Conservation (phyloP, 352 stramenopile genomes). For the Phytophthora podocarpi region DNA sequence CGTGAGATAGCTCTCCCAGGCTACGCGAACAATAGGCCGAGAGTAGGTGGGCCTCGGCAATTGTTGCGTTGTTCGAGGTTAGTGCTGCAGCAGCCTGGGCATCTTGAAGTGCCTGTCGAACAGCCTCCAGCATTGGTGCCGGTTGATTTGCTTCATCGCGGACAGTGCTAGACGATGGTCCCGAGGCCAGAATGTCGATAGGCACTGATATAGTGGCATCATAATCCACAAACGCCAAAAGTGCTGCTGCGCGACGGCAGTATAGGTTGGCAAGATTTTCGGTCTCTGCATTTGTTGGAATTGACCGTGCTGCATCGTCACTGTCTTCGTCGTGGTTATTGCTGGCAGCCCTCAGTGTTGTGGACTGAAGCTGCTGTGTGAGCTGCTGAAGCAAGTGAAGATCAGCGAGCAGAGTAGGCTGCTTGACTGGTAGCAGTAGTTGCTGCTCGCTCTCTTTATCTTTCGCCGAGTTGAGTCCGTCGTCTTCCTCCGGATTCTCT, state of each 20-base stretch:
- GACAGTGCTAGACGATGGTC: constrained; percentile 3
- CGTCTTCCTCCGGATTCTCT: constrained; percentile 19
- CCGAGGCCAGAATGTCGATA: constrained; percentile 24
- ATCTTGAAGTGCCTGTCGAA: constrained; percentile 55
- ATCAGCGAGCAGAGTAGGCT: constrained; percentile 31
- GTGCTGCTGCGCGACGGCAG: constrained; percentile 37
- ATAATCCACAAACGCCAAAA: constrained; percentile 49
- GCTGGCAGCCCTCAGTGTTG: constrained; percentile 17
- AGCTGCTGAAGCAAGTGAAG: constrained; percentile 31
- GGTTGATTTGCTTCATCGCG: constrained; percentile 18
- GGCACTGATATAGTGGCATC: constrained; percentile 36
- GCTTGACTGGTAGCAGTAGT: constrained; percentile 13
- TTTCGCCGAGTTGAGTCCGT: neutral
- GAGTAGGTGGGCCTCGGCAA: constrained; percentile 38
- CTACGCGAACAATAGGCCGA: constrained; percentile 47
- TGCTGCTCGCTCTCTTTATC: constrained; percentile 16
- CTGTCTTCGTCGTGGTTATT: constrained; percentile 29
- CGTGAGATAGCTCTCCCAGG: constrained; percentile 39
- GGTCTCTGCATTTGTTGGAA: neutral
- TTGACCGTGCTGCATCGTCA: neutral
- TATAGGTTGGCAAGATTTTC: constrained; percentile 38
- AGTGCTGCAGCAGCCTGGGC: constrained; percentile 33
- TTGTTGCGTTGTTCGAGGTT: constrained; percentile 25
- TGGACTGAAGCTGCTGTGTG: constrained; percentile 29
- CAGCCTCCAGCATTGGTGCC: constrained; percentile 33